Evolutionary conservation across 2,329 filamentous ascomycete species (phyloP).

Genomic region (Polychaeton citri): DNA sequence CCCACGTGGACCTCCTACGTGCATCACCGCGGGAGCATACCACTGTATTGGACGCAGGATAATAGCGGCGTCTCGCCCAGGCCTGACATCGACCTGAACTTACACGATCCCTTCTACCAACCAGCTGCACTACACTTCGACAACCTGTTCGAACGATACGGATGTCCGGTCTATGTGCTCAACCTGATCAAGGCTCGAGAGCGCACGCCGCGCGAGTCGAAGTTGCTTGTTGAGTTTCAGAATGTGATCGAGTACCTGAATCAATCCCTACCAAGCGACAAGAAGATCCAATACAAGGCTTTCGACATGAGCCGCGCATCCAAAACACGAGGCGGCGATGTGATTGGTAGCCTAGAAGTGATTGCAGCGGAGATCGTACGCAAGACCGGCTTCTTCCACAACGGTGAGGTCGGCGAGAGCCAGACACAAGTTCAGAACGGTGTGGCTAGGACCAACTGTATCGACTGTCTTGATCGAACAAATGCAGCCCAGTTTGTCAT

Average conservation of each 20-base stretch:
- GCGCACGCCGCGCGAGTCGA: slow-evolving; percentile 78
- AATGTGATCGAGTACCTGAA: slow-evolving; percentile 84
- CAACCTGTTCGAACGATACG: slow-evolving; percentile 84
- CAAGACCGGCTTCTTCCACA: slow-evolving; percentile 87
- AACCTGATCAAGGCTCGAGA: slow-evolving; percentile 82
- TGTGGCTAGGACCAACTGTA: slow-evolving; percentile 89
- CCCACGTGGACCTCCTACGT: slow-evolving; percentile 93
- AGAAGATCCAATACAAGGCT: slow-evolving; percentile 83
- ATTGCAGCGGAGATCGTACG: slow-evolving; percentile 80
- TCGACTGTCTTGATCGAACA: slow-evolving; percentile 91
- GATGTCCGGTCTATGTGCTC: slow-evolving; percentile 78
- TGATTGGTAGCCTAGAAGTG: slow-evolving; percentile 78
- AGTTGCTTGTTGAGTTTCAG: slow-evolving; percentile 76
- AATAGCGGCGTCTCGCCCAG: slow-evolving; percentile 91
- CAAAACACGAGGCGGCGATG: slow-evolving; percentile 80
- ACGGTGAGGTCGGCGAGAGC: slow-evolving; percentile 59
- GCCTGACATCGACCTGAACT: slow-evolving; percentile 84
- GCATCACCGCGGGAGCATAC: slow-evolving; percentile 92
- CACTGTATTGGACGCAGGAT: slow-evolving; percentile 94
- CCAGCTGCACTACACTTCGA: slow-evolving; percentile 91
- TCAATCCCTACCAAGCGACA: slow-evolving; percentile 71
- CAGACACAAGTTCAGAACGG: slow-evolving; percentile 71
- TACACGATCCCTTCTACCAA: slow-evolving; percentile 92
- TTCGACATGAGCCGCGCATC: slow-evolving; percentile 98
- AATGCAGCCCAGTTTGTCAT: slow-evolving; percentile 98